Evolutionary conservation across 2,329 filamentous ascomycete species (phyloP), one percentile per base, ranked within the genome.

Genomic region (Lachnellula arida): DNA sequence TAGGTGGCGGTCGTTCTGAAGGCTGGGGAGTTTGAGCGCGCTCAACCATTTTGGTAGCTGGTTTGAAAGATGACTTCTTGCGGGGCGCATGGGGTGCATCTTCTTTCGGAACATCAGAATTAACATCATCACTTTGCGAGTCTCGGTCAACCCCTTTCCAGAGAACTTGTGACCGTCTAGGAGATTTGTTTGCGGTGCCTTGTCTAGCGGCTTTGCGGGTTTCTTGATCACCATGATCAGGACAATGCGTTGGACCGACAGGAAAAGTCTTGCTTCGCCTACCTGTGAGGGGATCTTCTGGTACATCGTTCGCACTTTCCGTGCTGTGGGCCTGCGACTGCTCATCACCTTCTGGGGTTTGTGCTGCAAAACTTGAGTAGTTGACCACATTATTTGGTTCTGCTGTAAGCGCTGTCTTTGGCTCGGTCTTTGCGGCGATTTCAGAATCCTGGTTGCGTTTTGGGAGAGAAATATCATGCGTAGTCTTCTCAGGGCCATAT

Each of bases 211-310:
- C 22, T 23, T 22, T 44, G 6, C 28, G 28, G 9, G 8, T 32
- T 32, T 32, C 28, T 11, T 32, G 28, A 32, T 32, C 28, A 9
- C 8, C 9, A 11, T 11, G 28, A 32, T 43, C 51, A 46, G 37
- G 46, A 47, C 47, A 60, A 14, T 53, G 58, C 9, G 44, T 54
- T 14, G 43, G 5, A 9, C 14, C 22, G 9, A 35, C 23, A 34
- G 55, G 58, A 44, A 59, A 57, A 2, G 60, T 58, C 22, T 60
- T 57, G 35, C 23, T 57, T 23, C 44, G 53, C 34, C 32, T 28
- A 17, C 22, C 44, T 1, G 44, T 28, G 11, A 57, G 17, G 14
- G 55, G 56, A 51, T 17, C 39, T 43, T 40, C 49, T 42, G 51
- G 25, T n/a, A 53, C 37, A 11, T 39, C 15, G 6, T 22, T 14